These are phyloP conservation scores for Chaetomium cochliodes DNA, from an alignment of 495 filamentous ascomycete species.

Conservation along the genomic window DNA sequence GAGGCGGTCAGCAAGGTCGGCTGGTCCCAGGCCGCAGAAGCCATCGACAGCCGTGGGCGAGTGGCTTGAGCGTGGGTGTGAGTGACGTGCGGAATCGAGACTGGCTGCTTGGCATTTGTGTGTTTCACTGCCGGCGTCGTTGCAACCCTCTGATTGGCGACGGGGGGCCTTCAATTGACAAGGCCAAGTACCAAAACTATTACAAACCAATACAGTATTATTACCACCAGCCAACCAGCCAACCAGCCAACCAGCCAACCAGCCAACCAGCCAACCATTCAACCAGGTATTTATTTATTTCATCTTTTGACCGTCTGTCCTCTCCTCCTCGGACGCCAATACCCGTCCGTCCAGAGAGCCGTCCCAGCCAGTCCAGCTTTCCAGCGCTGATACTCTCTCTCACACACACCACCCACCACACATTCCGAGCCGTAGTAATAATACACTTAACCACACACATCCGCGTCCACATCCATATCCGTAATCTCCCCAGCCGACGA, in stretches of 20 bases:
- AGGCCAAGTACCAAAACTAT: not conserved
- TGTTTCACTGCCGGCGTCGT: not conserved
- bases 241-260: not conserved
- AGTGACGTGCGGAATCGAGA: slow-evolving; percentile 10
- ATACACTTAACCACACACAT: slow-evolving; percentile 12
- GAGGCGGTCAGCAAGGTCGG: slow-evolving; percentile 15
- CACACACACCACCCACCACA: no score
- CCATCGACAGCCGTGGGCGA: not conserved
- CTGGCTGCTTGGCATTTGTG: slow-evolving; percentile 9
- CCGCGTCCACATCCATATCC: slow-evolving; percentile 33
- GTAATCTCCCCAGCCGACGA: slow-evolving; percentile 30
- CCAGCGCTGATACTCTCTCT: not conserved
- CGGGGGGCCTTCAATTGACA: not conserved
- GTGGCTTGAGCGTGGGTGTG: not conserved
- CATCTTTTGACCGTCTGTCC: no score
- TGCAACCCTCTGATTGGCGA: not conserved
- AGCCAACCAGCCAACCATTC: not conserved
- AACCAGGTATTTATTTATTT: no score
- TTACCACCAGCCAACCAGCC: not conserved
- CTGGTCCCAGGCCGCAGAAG: slow-evolving; percentile 1
- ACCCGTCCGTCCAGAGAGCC: no score
- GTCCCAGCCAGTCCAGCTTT: not conserved
- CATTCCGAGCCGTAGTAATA: not conserved
- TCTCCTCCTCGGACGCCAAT: no score
- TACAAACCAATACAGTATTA: not conserved